Base-by-base conservation (phyloP, 768 basidiomycete genomes). In the Suillus hirtellus region DNA sequence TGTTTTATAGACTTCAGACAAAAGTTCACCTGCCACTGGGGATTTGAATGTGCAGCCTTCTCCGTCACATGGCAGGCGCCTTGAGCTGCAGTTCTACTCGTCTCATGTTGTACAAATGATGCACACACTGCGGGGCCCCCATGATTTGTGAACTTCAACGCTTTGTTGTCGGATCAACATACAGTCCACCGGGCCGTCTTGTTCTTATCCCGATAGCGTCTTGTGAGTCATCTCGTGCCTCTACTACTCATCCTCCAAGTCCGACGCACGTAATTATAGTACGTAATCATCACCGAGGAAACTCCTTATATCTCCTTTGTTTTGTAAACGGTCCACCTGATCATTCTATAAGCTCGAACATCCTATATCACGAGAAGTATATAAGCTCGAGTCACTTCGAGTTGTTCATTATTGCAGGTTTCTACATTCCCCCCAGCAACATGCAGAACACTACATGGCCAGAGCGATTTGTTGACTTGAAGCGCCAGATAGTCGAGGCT, bases 381-480 rank as follows among this genome's bases (percentile, higher is more conserved):
- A 19, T 62, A 24, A 17, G n/a, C 60, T n/a, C 56, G 17, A 58
- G 34, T 52, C 17, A 24, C 21, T 21, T 24, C 8, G 17, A 17
- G 7, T 24, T 40, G 21, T 53, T 56, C 59, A 12, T 65, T 50
- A 12, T n/a, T 21, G 34, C 62, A 9, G 38, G 11, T 50, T 44
- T 54, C 53, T 49, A 40, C 37, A 34, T 31, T 47, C 17, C 46
- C 42, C 35, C 2, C 24, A 38, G 15, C 60, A 64, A 11, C 37
- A 74, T 58, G 56, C 40, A 58, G 56, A 19, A 4, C 11, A 42
- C 1, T 31, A 38, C 43, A 37, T 72, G 67, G 69, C 71, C 73
- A 19, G 38, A 81, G 42, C 86, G 82, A 50, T 88, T 89, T 65
- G 70, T 76, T 8, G 82, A 87, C 54, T 64, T 89, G 66, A 90